Conservation (phyloP, 495 filamentous ascomycete species). For the Lophiostoma macrostomum region DNA sequence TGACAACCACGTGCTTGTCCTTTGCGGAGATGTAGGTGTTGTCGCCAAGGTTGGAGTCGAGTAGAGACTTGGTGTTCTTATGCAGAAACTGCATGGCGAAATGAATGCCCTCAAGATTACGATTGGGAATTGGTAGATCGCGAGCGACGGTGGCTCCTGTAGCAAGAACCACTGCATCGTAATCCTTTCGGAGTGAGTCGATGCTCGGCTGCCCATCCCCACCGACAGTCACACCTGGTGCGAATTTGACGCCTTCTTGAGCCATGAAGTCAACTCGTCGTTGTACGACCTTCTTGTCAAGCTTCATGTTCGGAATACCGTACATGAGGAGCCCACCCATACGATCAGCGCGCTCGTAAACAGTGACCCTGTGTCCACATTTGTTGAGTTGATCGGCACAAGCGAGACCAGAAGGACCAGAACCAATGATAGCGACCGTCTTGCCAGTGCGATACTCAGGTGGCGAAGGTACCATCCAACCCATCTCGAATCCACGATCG, state of each 20-base stretch:
- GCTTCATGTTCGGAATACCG: constrained; percentile 99
- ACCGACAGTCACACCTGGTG: constrained; percentile 73
- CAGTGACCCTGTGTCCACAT: constrained; percentile 84
- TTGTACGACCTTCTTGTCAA: constrained; percentile 98
- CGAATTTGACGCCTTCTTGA: constrained; percentile 82
- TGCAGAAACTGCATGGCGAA: constrained; percentile 99
- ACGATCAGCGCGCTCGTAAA: constrained; percentile 95
- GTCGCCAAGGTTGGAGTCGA: constrained; percentile 86
- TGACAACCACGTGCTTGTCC: constrained; percentile 95
- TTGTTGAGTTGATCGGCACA: constrained; percentile 94
- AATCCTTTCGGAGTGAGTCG: constrained; percentile 67
- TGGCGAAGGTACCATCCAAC: constrained; percentile 91
- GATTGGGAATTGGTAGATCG: constrained; percentile 89
- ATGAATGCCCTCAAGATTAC: constrained; percentile 90
- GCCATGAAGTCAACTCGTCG: constrained; percentile 96
- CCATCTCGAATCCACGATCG: constrained; percentile 98
- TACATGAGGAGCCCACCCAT: constrained; percentile 96
- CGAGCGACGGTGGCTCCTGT: constrained; percentile 97
- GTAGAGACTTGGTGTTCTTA: constrained; percentile 96
- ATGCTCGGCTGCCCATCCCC: constrained; percentile 76
- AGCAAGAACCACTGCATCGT: constrained; percentile 88
- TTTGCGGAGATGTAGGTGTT: constrained; percentile 93
- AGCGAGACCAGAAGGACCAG: constrained; percentile 89
- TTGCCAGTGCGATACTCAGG: constrained; percentile 84
- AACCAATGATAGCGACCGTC: constrained; percentile 89